A percentile compares a stretch with the other conserved stretches of the same genome.
phyloP scores from a whole-genome alignment of 768 basidiomycete species.

The Kockovaella imperatae region DNA sequence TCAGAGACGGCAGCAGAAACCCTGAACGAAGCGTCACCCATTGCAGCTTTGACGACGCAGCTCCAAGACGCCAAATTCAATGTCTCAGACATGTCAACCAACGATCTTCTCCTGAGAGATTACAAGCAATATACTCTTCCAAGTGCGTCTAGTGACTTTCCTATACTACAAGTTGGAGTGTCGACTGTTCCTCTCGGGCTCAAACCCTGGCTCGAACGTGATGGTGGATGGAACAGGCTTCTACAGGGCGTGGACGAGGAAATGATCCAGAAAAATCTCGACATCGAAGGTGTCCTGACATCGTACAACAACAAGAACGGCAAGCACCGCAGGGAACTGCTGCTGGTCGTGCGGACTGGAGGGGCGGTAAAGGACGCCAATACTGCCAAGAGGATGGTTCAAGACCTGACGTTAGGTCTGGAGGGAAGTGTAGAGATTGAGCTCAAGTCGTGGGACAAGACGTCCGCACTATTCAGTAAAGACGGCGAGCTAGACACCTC shows the following conservation, averaged over 20 bases:
- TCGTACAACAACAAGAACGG: slow-evolving; percentile 50
- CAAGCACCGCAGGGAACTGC: slow-evolving; percentile 61
- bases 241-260: slow-evolving; percentile 50
- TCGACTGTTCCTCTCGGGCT: slow-evolving; percentile 72
- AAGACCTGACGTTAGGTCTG: slow-evolving; percentile 55
- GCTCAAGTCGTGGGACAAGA: slow-evolving; percentile 48
- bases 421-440: slow-evolving; percentile 52
- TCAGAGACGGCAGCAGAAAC: slow-evolving; percentile 24
- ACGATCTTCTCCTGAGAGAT: slow-evolving; percentile 82
- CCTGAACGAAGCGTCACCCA: slow-evolving; percentile 1
- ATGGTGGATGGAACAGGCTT: slow-evolving; percentile 43
- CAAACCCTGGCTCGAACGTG: slow-evolving; percentile 52
- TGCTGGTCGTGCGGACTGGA: slow-evolving; percentile 56
- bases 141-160: slow-evolving; percentile 48
- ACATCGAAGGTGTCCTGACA: slow-evolving; percentile 72
- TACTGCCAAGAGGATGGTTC: slow-evolving; percentile 46
- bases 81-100: slow-evolving; percentile 59
- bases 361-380: slow-evolving; percentile 20
- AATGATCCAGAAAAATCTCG: slow-evolving; percentile 60
- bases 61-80: slow-evolving; percentile 59
- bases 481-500: slow-evolving; percentile 12
- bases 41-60: slow-evolving; percentile 22
- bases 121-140: slow-evolving; percentile 75
- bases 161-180: slow-evolving; percentile 60
- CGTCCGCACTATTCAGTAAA: too few species aligned